phyloP scores from a whole-genome alignment of 371 early-diverging fungal species.

The Mucor saturninus region DNA sequence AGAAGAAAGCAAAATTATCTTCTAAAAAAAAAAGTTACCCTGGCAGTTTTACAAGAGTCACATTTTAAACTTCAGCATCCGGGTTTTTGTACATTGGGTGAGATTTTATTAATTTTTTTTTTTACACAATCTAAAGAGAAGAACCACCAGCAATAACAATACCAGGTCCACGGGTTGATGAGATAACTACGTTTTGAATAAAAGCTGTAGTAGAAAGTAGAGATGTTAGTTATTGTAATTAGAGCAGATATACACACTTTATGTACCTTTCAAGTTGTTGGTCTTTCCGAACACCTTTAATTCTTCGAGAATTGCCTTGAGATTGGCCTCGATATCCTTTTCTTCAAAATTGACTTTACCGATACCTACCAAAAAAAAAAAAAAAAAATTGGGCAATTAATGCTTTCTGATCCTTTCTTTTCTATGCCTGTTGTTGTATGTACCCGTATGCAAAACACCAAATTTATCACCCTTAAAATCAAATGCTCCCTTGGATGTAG shows the following conservation, averaged over 20 bases:
- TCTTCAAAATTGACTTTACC: conserved; percentile 56
- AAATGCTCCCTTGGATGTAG: conserved; percentile 68
- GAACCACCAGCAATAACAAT: conserved; percentile 48
- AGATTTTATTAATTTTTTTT: background rate
- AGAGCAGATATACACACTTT: background rate
- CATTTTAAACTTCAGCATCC: conserved; percentile 1
- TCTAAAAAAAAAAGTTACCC: conserved; percentile 6
- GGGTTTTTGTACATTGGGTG: background rate
- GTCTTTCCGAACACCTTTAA: conserved; percentile 60
- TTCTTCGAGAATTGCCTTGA: conserved; percentile 62
- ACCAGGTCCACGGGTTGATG: conserved; percentile 68
- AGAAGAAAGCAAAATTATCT: conserved; percentile 5
- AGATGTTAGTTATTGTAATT: background rate
- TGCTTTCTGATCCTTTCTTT: no score
- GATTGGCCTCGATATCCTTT: conserved; percentile 63
- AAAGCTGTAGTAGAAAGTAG: conserved; percentile 41
- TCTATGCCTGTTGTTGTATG: no score
- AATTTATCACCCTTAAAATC: conserved; percentile 80
- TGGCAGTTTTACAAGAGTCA: conserved; percentile 7
- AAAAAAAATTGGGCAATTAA: no score
- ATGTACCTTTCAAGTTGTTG: conserved; percentile 60
- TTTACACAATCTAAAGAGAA: conserved; percentile 15
- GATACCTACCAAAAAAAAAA: conserved; percentile 27
- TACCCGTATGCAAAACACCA: conserved; percentile 70
- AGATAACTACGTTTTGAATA: conserved; percentile 63